Conservation (phyloP, 2,329 filamentous ascomycete genomes). For the Colletotrichum coccodes region DNA sequence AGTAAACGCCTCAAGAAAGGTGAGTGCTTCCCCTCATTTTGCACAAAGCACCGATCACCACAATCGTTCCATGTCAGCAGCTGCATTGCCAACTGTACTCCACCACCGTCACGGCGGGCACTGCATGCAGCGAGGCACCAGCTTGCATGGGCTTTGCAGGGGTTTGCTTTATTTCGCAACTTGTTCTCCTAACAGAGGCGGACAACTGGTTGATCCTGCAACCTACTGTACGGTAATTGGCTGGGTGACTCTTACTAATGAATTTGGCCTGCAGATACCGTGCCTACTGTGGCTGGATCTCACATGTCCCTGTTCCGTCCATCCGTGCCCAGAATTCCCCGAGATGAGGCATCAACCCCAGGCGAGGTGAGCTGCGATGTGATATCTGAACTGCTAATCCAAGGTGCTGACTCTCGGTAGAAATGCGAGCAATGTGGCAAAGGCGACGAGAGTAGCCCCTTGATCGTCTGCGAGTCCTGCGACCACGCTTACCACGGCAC, state of each 20-base stretch:
- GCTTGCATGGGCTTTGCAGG: constrained; percentile 28
- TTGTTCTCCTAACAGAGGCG: constrained; percentile 4
- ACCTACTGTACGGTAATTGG: constrained; percentile 16
- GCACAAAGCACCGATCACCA: background rate
- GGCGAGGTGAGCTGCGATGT: constrained; percentile 50
- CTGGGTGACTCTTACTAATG: constrained; percentile 44
- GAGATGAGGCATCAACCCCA: constrained; percentile 59
- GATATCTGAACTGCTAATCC: background rate
- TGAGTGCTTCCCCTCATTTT: constrained; percentile 12
- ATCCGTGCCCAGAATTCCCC: constrained; percentile 73
- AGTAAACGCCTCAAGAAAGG: constrained; percentile 93
- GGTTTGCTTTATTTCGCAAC: constrained; percentile 33
- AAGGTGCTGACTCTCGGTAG: constrained; percentile 49
- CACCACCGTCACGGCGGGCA: constrained; percentile 8
- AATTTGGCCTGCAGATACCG: constrained; percentile 58
- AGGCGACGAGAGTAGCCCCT: constrained; percentile 74
- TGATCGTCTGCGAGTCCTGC: constrained; percentile 90
- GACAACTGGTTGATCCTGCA: background rate
- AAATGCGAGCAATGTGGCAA: constrained; percentile 90
- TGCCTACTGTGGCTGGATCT: constrained; percentile 91
- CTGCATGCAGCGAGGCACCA: constrained; percentile 5
- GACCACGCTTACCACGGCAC: constrained; percentile 87
- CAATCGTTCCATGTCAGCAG: constrained; percentile 18
- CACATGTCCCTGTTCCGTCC: constrained; percentile 96
- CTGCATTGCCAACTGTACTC: constrained; percentile 9